Percentiles rank a stretch among this genome's conserved stretches.
Evolutionary conservation across 768 basidiomycete genomes (phyloP).

Genomic region (Suillus weaverae): DNA sequence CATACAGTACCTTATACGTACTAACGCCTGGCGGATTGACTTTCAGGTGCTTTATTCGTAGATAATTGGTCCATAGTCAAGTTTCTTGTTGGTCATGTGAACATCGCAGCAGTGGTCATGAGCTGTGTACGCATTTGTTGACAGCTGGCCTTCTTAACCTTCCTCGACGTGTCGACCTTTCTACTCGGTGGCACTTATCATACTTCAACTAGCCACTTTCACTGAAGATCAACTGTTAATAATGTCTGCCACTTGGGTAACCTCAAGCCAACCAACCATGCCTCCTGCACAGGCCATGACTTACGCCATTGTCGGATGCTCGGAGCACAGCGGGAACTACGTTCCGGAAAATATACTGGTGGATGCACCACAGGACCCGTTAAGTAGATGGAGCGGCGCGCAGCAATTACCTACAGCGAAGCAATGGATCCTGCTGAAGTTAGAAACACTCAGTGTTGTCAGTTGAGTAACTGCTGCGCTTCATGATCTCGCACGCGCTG

Average conservation of each 20-base stretch:
- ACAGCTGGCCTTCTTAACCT: not conserved
- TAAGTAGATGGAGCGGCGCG: slow-evolving; percentile 77
- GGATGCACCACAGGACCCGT: slow-evolving; percentile 61
- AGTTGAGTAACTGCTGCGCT: slow-evolving; percentile 50
- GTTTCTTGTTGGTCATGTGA: slow-evolving; percentile 3
- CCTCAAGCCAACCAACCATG: slow-evolving; percentile 8
- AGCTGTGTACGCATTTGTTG: not conserved
- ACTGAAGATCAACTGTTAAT: not conserved
- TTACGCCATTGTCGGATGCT: slow-evolving; percentile 60
- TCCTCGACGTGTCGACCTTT: not conserved
- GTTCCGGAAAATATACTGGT: slow-evolving; percentile 66
- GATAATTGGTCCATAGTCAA: not conserved
- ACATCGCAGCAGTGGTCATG: not conserved
- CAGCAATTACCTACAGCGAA: slow-evolving; percentile 53
- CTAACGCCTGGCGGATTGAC: not conserved
- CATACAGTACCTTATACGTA: not conserved
- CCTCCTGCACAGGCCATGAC: slow-evolving; percentile 26
- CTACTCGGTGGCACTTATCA: not conserved
- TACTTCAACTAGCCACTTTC: not conserved
- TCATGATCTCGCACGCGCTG: slow-evolving; percentile 3
- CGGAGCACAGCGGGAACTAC: slow-evolving; percentile 73
- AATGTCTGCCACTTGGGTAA: slow-evolving; percentile 5
- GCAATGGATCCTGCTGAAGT: slow-evolving; percentile 71
- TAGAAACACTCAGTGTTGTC: slow-evolving; percentile 61
- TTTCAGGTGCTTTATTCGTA: not conserved